A percentile compares a stretch with the other conserved stretches of the same genome.
phyloP scores from a whole-genome alignment of 441 rosid genomes.

The Brassica hybrid region DNA sequence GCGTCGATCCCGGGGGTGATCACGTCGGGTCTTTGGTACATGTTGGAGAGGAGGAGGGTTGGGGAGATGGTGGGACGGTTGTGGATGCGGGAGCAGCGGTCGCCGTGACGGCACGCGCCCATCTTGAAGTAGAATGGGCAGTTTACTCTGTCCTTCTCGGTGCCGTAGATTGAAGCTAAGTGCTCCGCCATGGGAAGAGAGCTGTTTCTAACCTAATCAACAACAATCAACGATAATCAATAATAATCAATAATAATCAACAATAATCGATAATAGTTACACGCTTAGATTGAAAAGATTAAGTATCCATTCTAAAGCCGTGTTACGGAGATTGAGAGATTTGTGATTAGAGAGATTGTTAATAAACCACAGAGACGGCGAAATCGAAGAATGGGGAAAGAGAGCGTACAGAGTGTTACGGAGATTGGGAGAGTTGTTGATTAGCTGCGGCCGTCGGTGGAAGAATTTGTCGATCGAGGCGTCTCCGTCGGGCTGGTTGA shows the following conservation, averaged over 20 bases:
- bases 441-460: neutral
- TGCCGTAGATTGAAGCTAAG: slow-evolving; percentile 72
- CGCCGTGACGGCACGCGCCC: slow-evolving; percentile 51
- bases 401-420: neutral
- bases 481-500: neutral
- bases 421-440: neutral
- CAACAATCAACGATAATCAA: neutral
- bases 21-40: neutral
- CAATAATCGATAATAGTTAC: neutral
- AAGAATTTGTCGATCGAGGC: neutral
- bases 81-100: slow-evolving; percentile 60
- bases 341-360: too few relatives aligned
- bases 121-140: slow-evolving; percentile 79
- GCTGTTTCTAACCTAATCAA: slow-evolving; percentile 13
- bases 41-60: neutral
- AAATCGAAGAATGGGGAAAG: neutral
- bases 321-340: too few relatives aligned
- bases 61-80: slow-evolving; percentile 2
- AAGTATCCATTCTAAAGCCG: too few relatives aligned
- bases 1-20: neutral
- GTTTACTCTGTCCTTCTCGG: slow-evolving; percentile 75
- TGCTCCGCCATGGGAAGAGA: slow-evolving; percentile 64
- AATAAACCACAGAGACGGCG: neutral
- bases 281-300: neutral
- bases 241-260: too few relatives aligned